Conservation (phyloP, 768 basidiomycete species). For the Kockovaella imperatae region DNA sequence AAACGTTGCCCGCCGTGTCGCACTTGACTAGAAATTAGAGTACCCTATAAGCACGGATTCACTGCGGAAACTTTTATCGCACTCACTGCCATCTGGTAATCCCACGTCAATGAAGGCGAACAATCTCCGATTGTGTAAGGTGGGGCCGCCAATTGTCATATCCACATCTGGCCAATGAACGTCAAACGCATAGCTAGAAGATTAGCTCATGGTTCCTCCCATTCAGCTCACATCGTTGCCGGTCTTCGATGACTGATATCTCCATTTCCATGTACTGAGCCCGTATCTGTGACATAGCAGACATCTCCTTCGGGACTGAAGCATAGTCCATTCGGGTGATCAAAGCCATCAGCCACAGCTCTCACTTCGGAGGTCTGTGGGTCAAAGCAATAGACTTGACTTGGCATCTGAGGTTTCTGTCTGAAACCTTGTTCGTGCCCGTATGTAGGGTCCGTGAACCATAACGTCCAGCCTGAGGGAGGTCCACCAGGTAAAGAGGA, state of each 20-base stretch:
- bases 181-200: slow-evolving; percentile 14
- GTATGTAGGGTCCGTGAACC: slow-evolving; percentile 26
- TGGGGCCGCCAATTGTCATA: slow-evolving; percentile 1
- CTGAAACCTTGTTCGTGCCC: slow-evolving; percentile 18
- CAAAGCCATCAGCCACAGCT: slow-evolving; percentile 19
- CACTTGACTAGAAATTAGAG: slow-evolving; percentile 15
- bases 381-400: slow-evolving; percentile 16
- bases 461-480: slow-evolving; percentile 5
- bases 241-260: no score
- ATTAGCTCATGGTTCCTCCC: no score
- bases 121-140: slow-evolving; percentile 8
- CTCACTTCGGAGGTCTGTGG: slow-evolving; percentile 8
- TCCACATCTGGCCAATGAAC: slow-evolving; percentile 9
- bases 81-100: slow-evolving; percentile 23
- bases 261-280: slow-evolving; percentile 14
- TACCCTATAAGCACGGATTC: not conserved
- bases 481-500: not conserved
- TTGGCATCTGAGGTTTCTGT: slow-evolving; percentile 9
- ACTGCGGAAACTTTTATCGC: no score
- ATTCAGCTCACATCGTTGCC: no score
- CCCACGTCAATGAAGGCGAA: slow-evolving; percentile 23
- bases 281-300: slow-evolving; percentile 27
- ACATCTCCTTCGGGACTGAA: slow-evolving; percentile 11
- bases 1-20: slow-evolving; percentile 14
- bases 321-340: slow-evolving; percentile 24